Evolutionary conservation across 2,329 filamentous ascomycete species (phyloP), one percentile per base, ranked within the genome.

Genomic region (Didymella exigua): DNA sequence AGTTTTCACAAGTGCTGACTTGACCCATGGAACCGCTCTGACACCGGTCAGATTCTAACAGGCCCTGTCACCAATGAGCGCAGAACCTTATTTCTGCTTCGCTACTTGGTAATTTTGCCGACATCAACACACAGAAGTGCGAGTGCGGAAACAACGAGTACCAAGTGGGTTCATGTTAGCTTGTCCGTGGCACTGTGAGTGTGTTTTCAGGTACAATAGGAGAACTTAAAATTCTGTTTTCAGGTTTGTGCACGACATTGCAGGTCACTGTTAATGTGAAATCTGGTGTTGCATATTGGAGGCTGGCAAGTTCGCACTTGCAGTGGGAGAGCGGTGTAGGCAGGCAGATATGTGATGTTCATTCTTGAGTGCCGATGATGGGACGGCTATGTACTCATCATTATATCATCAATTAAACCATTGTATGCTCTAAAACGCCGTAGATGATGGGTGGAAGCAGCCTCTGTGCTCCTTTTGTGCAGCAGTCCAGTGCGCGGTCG

Each of bases 311-410:
- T 19, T 18, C n/a, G 31, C 23, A 40, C 14, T 5, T 19, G 38
- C 34, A 43, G 16, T 23, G 16, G 9, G 2, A 23, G 6, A 24
- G 1, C 41, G 13, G 19, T 16, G 29, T 9, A 26, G 37, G 52
- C 52, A 46, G 34, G 46, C 29, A 50, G 47, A 44, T 55, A 42
- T 55, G 47, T 50, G 8, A n/a, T 50, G 36, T 50, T 42, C 52
- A 55, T 55, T 55, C 52, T 42, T 47, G 46, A 23, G 36, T 55
- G 52, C 52, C 52, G 52, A 47, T 55, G 52, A 55, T 55, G 52
- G 41, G 23, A 45, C 46, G 52, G 52, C 52, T 56, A 56, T 56
- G 44, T 52, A 52, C 54, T 56, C 54, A 56, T 56, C 54, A 52
- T 51, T 47, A 56, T 36, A 52, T 56, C 54, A 43, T 56, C 37